Evolutionary conservation across 106 monocot species (phyloP).

Genomic region (Posidonia australis): DNA sequence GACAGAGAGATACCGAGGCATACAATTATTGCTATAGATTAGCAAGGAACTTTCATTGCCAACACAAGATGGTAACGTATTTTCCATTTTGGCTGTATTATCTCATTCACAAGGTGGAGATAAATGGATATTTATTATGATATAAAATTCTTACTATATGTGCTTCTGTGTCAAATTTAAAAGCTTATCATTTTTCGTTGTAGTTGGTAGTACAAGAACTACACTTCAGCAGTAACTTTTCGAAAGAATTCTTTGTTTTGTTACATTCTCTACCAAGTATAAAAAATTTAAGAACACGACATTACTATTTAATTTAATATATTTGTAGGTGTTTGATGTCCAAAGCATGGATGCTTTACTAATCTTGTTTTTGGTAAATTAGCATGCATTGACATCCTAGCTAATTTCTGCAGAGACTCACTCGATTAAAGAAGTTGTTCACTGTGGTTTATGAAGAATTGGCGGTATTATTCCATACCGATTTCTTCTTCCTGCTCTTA

Average conservation of each 20-base stretch:
- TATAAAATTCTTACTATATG: background rate
- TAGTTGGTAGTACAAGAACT: background rate
- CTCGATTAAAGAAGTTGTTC: constrained; percentile 75
- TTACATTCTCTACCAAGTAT: too few species aligned
- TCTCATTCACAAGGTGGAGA: background rate
- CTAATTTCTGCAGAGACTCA: constrained; percentile 52
- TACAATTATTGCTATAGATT: constrained; percentile 38
- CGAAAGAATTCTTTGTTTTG: background rate
- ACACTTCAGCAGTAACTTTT: background rate
- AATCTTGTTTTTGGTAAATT: background rate
- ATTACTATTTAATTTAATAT: background rate
- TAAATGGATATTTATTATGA: background rate
- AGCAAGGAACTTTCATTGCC: constrained; percentile 51
- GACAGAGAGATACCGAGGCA: constrained; percentile 34
- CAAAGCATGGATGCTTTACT: background rate
- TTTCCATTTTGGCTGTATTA: background rate
- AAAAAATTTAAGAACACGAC: too few species aligned
- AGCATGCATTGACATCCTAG: background rate
- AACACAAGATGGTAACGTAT: constrained; percentile 42
- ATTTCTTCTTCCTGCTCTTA: background rate
- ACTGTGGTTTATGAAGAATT: constrained; percentile 74
- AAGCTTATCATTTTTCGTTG: background rate
- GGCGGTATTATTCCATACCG: constrained; percentile 30
- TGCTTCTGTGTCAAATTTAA: background rate
- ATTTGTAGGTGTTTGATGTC: too few species aligned